These are phyloP conservation scores for Aphanomyces cochlioides DNA, from an alignment of 352 stramenopile species.

Conservation along the genomic window DNA sequence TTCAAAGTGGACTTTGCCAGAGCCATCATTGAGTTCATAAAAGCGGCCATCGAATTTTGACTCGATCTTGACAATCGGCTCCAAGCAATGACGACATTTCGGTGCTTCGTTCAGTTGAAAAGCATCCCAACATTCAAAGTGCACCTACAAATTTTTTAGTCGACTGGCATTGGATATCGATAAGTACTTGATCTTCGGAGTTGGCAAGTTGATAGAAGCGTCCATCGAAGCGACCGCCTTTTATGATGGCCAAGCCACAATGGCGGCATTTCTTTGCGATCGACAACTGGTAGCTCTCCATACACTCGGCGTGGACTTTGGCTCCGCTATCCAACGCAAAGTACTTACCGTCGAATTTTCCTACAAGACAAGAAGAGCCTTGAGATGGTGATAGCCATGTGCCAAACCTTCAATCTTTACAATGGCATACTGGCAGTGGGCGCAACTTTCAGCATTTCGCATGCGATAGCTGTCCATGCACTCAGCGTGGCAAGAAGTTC, in stretches of 20 bases:
- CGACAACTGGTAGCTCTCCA: constrained; percentile 67
- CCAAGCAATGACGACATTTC: constrained; percentile 71
- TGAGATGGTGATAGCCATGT: too few relatives aligned
- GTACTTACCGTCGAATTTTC: constrained; percentile 69
- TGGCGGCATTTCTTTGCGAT: constrained; percentile 73
- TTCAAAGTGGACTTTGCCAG: constrained; percentile 83
- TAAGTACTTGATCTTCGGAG: constrained; percentile 35
- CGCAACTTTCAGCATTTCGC: constrained; percentile 69
- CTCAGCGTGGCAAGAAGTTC: constrained; percentile 71
- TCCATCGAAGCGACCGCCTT: constrained; percentile 62
- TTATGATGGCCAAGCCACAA: constrained; percentile 63
- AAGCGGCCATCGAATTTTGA: constrained; percentile 77
- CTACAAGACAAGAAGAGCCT: background rate
- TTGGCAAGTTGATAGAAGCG: constrained; percentile 81
- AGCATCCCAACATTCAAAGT: constrained; percentile 84
- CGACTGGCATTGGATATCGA: background rate
- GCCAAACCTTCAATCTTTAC: constrained; percentile 55
- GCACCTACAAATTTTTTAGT: constrained; percentile 45
- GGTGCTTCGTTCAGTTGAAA: constrained; percentile 70
- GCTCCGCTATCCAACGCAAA: constrained; percentile 60
- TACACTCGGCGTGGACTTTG: constrained; percentile 70
- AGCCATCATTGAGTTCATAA: constrained; percentile 70
- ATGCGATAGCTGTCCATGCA: constrained; percentile 86
- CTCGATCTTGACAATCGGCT: constrained; percentile 68
- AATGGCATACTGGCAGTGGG: constrained; percentile 75